phyloP scores from a whole-genome alignment of 1,284 basidiomycete genomes.

The Meira miltonrushii region DNA sequence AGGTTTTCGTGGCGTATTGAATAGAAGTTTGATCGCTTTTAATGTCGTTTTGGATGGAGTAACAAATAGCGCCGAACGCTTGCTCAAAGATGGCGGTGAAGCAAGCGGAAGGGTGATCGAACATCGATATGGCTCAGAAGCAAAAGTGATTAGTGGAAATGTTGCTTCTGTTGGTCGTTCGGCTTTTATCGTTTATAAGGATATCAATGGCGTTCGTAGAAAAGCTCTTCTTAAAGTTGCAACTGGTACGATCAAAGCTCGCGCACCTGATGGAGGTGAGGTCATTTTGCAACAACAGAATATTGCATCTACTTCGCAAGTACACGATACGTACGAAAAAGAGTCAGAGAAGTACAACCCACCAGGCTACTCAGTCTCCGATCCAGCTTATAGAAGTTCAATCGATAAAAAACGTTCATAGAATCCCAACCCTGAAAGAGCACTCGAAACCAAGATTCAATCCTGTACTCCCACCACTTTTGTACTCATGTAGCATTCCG shows the following conservation, averaged over 20 bases:
- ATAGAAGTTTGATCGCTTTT: constrained; percentile 46
- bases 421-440: too few species aligned
- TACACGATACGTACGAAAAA: background rate
- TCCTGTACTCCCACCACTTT: too few species aligned
- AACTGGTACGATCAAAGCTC: constrained; percentile 6
- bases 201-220: constrained; percentile 24
- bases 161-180: constrained; percentile 37
- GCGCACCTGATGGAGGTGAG: constrained; percentile 6
- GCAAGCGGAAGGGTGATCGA: constrained; percentile 48
- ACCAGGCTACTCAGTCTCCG: background rate
- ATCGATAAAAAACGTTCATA: too few species aligned
- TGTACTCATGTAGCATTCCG: too few species aligned
- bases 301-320: background rate
- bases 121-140: constrained; percentile 51
- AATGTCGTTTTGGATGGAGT: constrained; percentile 50
- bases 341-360: background rate
- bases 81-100: constrained; percentile 37
- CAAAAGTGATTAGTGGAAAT: constrained; percentile 35
- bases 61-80: constrained; percentile 41
- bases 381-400: too few species aligned
- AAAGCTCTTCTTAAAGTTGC: constrained; percentile 8
- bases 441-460: too few species aligned
- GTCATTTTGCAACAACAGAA: constrained; percentile 3
- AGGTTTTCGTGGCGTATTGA: constrained; percentile 48
- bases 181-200: constrained; percentile 48